phyloP scores from a whole-genome alignment of 2,329 filamentous ascomycete species.

The Fusarium subtropicale region DNA sequence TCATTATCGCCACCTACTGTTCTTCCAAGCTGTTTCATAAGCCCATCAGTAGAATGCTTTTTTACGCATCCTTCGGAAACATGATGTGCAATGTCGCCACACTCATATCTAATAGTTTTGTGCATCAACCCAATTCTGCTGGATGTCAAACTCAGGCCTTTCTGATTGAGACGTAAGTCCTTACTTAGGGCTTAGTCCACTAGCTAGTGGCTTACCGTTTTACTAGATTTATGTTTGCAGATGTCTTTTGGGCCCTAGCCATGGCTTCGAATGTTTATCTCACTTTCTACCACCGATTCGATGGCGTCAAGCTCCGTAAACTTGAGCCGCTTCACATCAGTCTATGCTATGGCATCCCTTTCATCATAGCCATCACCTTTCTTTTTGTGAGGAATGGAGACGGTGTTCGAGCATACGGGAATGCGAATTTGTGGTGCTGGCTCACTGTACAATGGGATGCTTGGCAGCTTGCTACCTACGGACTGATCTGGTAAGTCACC shows the following conservation, averaged over 20 bases:
- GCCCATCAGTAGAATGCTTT: constrained; percentile 18
- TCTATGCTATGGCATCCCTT: constrained; percentile 13
- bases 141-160: constrained; percentile 18
- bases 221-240: constrained; percentile 17
- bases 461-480: constrained; percentile 23
- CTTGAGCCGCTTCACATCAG: constrained; percentile 11
- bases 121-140: not conserved
- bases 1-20: constrained; percentile 9
- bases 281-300: constrained; percentile 17
- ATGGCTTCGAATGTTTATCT: constrained; percentile 18
- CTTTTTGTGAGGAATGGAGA: constrained; percentile 5
- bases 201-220: not conserved
- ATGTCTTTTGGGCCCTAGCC: constrained; percentile 22
- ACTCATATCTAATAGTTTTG: constrained; percentile 6
- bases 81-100: constrained; percentile 27
- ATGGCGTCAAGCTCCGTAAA: not conserved
- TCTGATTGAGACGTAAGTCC: constrained; percentile 14
- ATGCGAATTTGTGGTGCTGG: constrained; percentile 24
- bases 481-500: constrained; percentile 14
- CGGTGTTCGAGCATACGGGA: not conserved
- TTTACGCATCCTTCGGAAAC: constrained; percentile 18
- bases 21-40: constrained; percentile 18
- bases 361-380: constrained; percentile 2
- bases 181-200: not conserved
- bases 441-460: constrained; percentile 22